Percentiles rank a stretch among this genome's conserved stretches.
Conservation (phyloP, 139 green algal species). For the Coelastrella sp. region DNA sequence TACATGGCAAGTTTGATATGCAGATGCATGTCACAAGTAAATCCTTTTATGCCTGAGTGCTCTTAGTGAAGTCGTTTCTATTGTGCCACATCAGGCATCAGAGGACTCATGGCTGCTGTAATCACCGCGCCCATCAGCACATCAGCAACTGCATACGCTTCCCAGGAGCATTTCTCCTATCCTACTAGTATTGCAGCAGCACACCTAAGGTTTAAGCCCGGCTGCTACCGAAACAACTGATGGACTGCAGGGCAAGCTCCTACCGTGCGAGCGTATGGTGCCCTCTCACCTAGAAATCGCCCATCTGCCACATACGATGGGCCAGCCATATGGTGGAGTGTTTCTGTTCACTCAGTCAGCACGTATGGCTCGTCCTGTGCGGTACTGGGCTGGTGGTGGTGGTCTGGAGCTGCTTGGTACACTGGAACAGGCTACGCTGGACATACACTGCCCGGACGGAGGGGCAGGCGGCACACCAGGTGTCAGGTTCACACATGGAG, state of each 20-base stretch:
- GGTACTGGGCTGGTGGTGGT: conserved; percentile 59
- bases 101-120: too few relatives aligned
- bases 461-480: conserved; percentile 64
- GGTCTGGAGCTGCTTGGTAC: conserved; percentile 89
- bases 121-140: too few relatives aligned
- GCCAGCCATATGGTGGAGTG: conserved; percentile 87
- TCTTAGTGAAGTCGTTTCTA: too few relatives aligned
- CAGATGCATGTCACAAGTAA: too few relatives aligned
- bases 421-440: conserved; percentile 85
- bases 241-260: not conserved
- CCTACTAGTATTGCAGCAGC: too few relatives aligned
- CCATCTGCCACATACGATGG: conserved; percentile 77
- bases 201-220: too few relatives aligned
- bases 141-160: too few relatives aligned
- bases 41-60: too few relatives aligned
- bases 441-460: conserved; percentile 85
- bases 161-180: too few relatives aligned
- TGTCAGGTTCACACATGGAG: conserved; percentile 86
- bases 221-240: too few relatives aligned
- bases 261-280: conserved; percentile 36
- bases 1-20: too few relatives aligned
- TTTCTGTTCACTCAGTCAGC: conserved; percentile 88
- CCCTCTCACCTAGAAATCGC: conserved; percentile 67
- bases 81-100: too few relatives aligned
- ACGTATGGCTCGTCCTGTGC: conserved; percentile 82